phyloP scores from a whole-genome alignment of 1,284 basidiomycete genomes.

The Moesziomyces sp. region DNA sequence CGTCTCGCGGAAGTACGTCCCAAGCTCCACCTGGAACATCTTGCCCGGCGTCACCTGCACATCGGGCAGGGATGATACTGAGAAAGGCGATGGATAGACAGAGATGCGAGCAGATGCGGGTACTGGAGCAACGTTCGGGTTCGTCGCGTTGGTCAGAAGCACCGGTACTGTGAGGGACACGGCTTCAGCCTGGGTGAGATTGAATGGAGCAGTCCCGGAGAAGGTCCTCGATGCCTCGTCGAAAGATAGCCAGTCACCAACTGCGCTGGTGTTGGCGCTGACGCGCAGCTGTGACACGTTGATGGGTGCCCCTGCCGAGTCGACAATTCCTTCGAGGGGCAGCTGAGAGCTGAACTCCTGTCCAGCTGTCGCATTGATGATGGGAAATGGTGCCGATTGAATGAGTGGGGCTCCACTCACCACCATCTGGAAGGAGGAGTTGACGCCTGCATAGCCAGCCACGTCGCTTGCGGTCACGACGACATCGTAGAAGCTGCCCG shows the following conservation, averaged over 20 bases:
- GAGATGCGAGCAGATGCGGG: constrained; percentile 57
- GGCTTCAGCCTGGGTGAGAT: constrained; percentile 60
- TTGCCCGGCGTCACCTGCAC: constrained; percentile 32
- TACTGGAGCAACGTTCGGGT: constrained; percentile 13
- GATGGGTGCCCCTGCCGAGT: constrained; percentile 16
- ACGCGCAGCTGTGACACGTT: constrained; percentile 21
- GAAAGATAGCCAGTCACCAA: constrained; percentile 75
- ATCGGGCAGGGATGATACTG: constrained; percentile 20
- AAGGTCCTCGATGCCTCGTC: constrained; percentile 73
- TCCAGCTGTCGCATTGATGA: constrained; percentile 74
- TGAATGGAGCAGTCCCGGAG: constrained; percentile 74
- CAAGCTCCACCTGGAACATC: constrained; percentile 35
- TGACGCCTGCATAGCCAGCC: constrained; percentile 53
- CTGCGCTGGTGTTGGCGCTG: constrained; percentile 70
- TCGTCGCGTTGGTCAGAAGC: constrained; percentile 68
- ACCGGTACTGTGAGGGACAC: constrained; percentile 72
- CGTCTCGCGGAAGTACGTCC: constrained; percentile 25
- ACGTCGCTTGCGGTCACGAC: constrained; percentile 61
- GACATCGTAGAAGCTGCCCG: constrained; percentile 54
- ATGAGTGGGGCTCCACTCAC: constrained; percentile 46
- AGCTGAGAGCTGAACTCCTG: constrained; percentile 64
- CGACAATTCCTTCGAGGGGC: constrained; percentile 20
- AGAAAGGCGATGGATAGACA: constrained; percentile 43
- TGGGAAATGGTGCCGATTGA: constrained; percentile 32
- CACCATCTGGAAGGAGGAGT: constrained; percentile 53